Evolutionary conservation across 2,329 filamentous ascomycete species (phyloP), one percentile per base, ranked within the genome.

Genomic region (Neonectria sp.): DNA sequence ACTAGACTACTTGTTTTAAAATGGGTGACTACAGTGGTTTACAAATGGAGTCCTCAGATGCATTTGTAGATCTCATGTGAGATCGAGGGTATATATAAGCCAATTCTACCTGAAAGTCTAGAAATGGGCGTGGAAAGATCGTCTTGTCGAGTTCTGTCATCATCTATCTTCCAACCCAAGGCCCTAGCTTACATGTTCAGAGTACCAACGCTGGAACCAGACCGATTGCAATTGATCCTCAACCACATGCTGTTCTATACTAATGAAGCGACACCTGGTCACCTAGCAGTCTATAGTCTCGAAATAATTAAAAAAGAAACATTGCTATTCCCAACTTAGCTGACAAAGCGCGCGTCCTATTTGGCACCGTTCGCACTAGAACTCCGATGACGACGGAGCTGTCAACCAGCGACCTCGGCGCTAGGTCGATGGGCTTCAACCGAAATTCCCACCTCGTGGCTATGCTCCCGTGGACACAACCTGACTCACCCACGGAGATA

Each of bases 401-500:
- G 25, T 57, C 33, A 43, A 24, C 9, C 6, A 33, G 43, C 52
- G 51, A 60, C 49, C 8, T 60, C 58, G 58, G 58, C 45, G 31
- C 8, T 12, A 11, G 2, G 17, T 25, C 17, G 9, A 24, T 21
- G 43, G 31, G 25, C 21, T 40, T 27, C 40, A n/a, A 53, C 25
- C 58, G 31, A 55, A 45, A 33, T n/a, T 13, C 15, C 12, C 60
- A 55, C 11, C 60, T 40, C 60, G 60, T 62, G 60, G 37, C 21
- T 25, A 8, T n/a, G 37, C 56, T 43, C 58, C 58, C 48, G 25
- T 53, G 48, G 37, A 25, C 17, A 25, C 11, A 21, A 13, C 45
- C 49, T 55, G 58, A 60, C 49, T 60, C 58, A 53, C 49, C 12
- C 48, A 24, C 58, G 25, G 33, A 55, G 35, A 45, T 60, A 60